phyloP scores from a whole-genome alignment of 495 filamentous ascomycete species.

The Penicillium canescens region DNA sequence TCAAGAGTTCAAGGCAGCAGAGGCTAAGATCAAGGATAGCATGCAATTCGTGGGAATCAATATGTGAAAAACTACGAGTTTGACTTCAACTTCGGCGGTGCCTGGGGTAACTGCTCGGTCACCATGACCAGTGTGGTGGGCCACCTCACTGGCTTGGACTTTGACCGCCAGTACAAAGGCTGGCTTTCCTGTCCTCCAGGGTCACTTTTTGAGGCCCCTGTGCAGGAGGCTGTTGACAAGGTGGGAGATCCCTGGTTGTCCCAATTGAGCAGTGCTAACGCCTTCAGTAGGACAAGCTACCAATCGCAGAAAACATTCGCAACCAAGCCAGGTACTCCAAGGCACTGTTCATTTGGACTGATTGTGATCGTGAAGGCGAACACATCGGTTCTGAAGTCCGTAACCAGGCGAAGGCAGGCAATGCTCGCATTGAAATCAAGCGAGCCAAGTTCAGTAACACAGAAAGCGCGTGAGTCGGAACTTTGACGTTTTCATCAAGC shows the following conservation, averaged over 20 bases:
- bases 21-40: slow-evolving; percentile 44
- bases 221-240: slow-evolving; percentile 62
- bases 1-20: slow-evolving; percentile 13
- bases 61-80: slow-evolving; percentile 96
- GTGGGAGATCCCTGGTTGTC: slow-evolving; percentile 39
- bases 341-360: slow-evolving; percentile 93
- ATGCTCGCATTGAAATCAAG: slow-evolving; percentile 73
- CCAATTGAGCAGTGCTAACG: slow-evolving; percentile 13
- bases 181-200: slow-evolving; percentile 82
- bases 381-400: slow-evolving; percentile 94
- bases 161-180: slow-evolving; percentile 63
- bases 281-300: slow-evolving; percentile 64
- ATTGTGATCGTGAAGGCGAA: slow-evolving; percentile 97
- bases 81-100: slow-evolving; percentile 75
- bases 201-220: slow-evolving; percentile 78
- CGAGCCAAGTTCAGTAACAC: slow-evolving; percentile 94
- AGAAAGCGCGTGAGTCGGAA: slow-evolving; percentile 73
- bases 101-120: slow-evolving; percentile 80
- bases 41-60: slow-evolving; percentile 58
- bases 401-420: slow-evolving; percentile 72
- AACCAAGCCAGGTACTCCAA: slow-evolving; percentile 66
- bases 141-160: slow-evolving; percentile 76
- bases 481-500: not conserved
- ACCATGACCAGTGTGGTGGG: slow-evolving; percentile 92
- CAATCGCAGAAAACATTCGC: slow-evolving; percentile 83